A percentile compares a stretch with the other conserved stretches of the same genome.
Evolutionary conservation across 2,329 filamentous ascomycete genomes (phyloP).

Genomic region (Emergomyces pasteurianus): DNA sequence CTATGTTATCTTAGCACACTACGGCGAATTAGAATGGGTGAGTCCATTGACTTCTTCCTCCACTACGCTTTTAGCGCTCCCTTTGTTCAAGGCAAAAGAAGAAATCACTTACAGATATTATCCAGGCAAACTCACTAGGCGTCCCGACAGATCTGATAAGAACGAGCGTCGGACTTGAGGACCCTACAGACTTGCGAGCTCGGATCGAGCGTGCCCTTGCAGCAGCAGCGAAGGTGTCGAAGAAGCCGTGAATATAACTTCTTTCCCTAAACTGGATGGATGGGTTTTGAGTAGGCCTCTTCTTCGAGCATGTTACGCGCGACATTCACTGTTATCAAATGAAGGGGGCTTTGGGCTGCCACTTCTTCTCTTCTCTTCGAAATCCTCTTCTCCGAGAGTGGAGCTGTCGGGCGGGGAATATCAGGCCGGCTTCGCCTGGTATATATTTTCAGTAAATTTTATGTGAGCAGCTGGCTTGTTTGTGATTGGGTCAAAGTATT

Average conservation of each 20-base stretch:
- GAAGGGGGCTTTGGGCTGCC: background rate
- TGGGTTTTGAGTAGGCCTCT: background rate
- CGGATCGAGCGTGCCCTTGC: conserved; percentile 60
- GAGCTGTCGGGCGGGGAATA: background rate
- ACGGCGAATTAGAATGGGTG: conserved; percentile 80
- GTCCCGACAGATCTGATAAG: conserved; percentile 71
- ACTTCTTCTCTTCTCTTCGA: background rate
- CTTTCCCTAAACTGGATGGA: background rate
- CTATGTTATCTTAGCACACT: conserved; percentile 86
- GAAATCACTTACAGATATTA: background rate
- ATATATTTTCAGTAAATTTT: background rate
- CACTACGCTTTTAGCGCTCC: background rate
- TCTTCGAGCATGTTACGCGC: background rate
- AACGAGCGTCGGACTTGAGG: conserved; percentile 83
- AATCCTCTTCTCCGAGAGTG: background rate
- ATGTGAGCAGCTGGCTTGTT: background rate
- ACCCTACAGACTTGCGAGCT: conserved; percentile 51
- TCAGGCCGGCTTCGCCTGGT: background rate
- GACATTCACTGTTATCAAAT: background rate
- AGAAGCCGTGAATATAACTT: background rate
- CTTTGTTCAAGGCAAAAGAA: background rate
- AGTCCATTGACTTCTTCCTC: conserved; percentile 15
- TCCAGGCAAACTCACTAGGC: conserved; percentile 58
- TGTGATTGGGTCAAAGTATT: background rate
- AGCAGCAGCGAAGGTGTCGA: conserved; percentile 30